Percentiles rank a stretch among this genome's conserved stretches.
These are phyloP conservation scores for Eruca vesicaria DNA, from an alignment of 441 rosid species.

Conservation along the genomic window DNA sequence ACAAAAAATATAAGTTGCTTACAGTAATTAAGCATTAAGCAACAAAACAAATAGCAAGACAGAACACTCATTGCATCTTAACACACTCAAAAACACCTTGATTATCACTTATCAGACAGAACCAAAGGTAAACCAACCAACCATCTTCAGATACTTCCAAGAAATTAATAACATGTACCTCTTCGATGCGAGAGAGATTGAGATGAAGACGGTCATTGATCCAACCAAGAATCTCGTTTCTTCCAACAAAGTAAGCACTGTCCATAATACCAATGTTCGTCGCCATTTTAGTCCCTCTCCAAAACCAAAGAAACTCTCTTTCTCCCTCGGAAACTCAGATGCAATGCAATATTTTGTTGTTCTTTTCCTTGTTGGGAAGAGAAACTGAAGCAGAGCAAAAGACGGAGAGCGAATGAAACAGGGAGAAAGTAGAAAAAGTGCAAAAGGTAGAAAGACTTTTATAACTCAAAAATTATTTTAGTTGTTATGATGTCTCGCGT, in stretches of 20 bases:
- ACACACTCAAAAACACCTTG: too few relatives aligned
- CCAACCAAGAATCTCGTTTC: slow-evolving; percentile 90
- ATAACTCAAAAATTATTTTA: slow-evolving; percentile 3
- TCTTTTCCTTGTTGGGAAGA: slow-evolving; percentile 30
- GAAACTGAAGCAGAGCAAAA: slow-evolving; percentile 36
- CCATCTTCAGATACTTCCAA: too few relatives aligned
- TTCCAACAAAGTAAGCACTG: slow-evolving; percentile 92
- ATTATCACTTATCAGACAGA: too few relatives aligned
- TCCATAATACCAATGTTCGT: slow-evolving; percentile 92
- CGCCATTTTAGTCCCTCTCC: slow-evolving; percentile 54
- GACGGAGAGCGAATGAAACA: slow-evolving; percentile 20
- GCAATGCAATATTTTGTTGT: slow-evolving; percentile 15
- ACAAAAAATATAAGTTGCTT: too few relatives aligned
- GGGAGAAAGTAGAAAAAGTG: not conserved
- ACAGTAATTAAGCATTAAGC: too few relatives aligned
- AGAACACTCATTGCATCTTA: too few relatives aligned
- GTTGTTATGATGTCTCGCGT: slow-evolving; percentile 27
- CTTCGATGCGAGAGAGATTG: slow-evolving; percentile 82
- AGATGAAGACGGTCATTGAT: slow-evolving; percentile 85
- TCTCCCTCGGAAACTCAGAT: slow-evolving; percentile 8
- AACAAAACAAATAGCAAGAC: too few relatives aligned
- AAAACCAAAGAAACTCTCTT: not conserved
- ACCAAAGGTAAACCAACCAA: too few relatives aligned
- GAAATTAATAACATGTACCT: too few relatives aligned
- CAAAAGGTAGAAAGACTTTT: not conserved